Evolutionary conservation across 352 stramenopile species (phyloP), one percentile per base, ranked within the genome.

Genomic region (Pythium utonaiense): DNA sequence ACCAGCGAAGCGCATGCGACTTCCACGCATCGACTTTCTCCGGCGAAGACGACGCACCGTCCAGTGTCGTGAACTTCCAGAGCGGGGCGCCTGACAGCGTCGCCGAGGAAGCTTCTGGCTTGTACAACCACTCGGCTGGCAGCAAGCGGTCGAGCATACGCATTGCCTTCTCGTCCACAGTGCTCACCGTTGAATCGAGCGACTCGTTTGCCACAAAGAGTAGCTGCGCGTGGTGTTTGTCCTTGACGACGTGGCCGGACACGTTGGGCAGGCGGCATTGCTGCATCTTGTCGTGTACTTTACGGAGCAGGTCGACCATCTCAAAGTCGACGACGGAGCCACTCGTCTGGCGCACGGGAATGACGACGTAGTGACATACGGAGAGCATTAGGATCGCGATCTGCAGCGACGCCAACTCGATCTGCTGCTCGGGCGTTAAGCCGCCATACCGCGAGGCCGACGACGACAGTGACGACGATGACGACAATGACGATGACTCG

Each of bases 351-450:
- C 47, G 45, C 34, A 60, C 22, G 12, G 83, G 78, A 21, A 91
- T 60, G 33, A 93, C 53, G 14, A 93, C 75, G 40, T 91, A 89
- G 66, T 93, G 84, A 57, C 84, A 93, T 17, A 91, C 76, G 0
- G 84, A 82, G 25, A 80, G 71, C 42, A 93, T 53, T 50, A 91
- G 83, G 9, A 83, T 70, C 8, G 82, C 78, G 19, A 89, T 67
- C 60, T 91, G 81, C 41, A 78, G 67, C 14, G 84, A 88, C 45
- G 71, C 64, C 8, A 74, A 61, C 47, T 93, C 81, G 30, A 83
- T 56, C 36, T 91, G 80, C 44, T 91, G 83, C 38, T 93, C 83
- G 6, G 74, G 70, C 3, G 79, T 71, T 0, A 90, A 58, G 3
- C 76, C 73, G 6, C 74, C 76, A 56, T 78, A 90, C 12, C 77